Evolutionary conservation across 2,329 filamentous ascomycete genomes (phyloP), one percentile per base, ranked within the genome.

Genomic region (Calonectria hawksworthii): DNA sequence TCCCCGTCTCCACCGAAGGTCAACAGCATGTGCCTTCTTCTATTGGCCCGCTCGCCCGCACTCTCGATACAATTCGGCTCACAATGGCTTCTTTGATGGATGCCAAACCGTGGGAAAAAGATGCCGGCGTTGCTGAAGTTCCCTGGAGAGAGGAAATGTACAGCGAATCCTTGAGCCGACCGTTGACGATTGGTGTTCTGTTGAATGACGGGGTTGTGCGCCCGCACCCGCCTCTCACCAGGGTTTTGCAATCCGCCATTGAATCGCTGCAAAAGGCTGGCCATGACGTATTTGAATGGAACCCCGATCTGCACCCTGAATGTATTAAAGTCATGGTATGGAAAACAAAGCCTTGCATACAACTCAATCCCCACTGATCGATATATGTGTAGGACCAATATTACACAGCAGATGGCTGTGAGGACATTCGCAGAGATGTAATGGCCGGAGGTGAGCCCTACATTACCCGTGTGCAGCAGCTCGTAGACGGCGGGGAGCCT

Each of bases 11-110:
- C 0, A 92, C 90, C 0, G 91, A 93, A 51, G 91, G 92, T 3
- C 92, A 93, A 78, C 90, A 93, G 71, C 91, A 93, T 81, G 89
- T 93, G 0, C 91, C 91, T 1, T 93, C 92, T 0, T 87, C 91
- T 0, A 84, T 93, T n/a, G 92, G 92, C 0, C 92, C 92, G 1
- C 87, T 94, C 84, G 85, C 89, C 8, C 86, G 91, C 16, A 78
- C 71, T 0, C 72, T 83, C 0, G 72, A 75, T 0, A 90, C 91
- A 0, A 83, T 93, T 2, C 84, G 84, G 10, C 83, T 87, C 1
- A 84, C 87, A 13, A 92, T 87, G 76, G 88, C 85, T 75, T 85
- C 87, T 0, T 77, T 92, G 1, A 84, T 89, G 11, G 80, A 86
- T 8, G 80, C 86, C 8, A 82, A 85, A 59, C 90, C 91, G 0